Evolutionary conservation across 2,329 filamentous ascomycete species (phyloP).

Genomic region (Dryadomyces quercus-mongolicae): DNA sequence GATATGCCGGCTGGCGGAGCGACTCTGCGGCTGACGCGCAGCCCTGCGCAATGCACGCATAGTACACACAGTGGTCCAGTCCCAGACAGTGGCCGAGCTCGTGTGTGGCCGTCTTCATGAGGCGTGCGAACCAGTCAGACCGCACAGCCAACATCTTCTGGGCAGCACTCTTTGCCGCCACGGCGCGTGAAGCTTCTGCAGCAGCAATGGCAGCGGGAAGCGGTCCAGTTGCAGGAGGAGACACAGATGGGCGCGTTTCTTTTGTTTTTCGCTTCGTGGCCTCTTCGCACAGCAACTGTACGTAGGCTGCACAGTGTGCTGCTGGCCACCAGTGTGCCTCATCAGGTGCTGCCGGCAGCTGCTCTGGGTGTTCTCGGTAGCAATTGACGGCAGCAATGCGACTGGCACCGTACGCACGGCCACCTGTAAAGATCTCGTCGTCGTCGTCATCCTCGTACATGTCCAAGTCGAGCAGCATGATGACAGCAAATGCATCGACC

Average conservation of each 20-base stretch:
- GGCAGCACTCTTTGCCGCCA: background rate
- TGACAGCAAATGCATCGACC: slow-evolving; percentile 42
- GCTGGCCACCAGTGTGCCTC: slow-evolving; percentile 50
- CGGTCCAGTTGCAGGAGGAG: background rate
- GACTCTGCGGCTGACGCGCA: slow-evolving; percentile 46
- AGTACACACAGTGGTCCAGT: slow-evolving; percentile 53
- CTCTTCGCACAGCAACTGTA: slow-evolving; percentile 26
- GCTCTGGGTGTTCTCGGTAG: slow-evolving; percentile 46
- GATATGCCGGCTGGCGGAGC: slow-evolving; percentile 47
- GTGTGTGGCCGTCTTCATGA: slow-evolving; percentile 47
- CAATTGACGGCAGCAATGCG: slow-evolving; percentile 49
- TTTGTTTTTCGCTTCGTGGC: background rate
- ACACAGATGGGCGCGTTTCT: background rate
- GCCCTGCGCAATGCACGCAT: slow-evolving; percentile 52
- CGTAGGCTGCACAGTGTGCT: slow-evolving; percentile 44
- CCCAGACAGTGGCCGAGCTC: slow-evolving; percentile 58
- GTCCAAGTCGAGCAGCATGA: slow-evolving; percentile 48
- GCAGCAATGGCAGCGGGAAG: background rate
- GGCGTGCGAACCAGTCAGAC: slow-evolving; percentile 38
- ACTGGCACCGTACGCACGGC: slow-evolving; percentile 52
- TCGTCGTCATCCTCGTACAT: slow-evolving; percentile 44
- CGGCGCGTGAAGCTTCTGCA: background rate
- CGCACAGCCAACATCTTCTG: background rate
- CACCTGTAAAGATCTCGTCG: slow-evolving; percentile 53
- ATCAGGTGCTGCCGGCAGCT: slow-evolving; percentile 16